Evolutionary conservation across 495 filamentous ascomycete species (phyloP).

Genomic region (Lasiosphaeria hispida): DNA sequence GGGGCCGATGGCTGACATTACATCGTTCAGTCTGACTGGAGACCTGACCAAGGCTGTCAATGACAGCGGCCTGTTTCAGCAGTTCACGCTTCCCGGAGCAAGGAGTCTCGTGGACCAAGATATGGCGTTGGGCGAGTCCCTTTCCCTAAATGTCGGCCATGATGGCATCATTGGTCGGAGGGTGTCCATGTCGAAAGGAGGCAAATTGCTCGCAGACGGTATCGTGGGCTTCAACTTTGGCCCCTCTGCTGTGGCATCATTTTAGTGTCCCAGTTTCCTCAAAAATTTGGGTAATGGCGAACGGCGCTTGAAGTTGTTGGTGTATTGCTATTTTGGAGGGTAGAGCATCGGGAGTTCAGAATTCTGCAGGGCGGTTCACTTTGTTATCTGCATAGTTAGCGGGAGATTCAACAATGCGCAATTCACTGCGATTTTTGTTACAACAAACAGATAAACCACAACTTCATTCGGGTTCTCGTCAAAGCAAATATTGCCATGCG

Average conservation of each 20-base stretch:
- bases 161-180: conserved; percentile 48
- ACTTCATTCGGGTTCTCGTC: too few relatives aligned
- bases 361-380: too few relatives aligned
- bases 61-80: conserved; percentile 36
- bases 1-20: not conserved
- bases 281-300: not conserved
- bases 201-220: conserved; percentile 39
- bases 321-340: too few relatives aligned
- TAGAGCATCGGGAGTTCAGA: too few relatives aligned
- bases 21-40: conserved; percentile 32
- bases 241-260: not conserved
- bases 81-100: conserved; percentile 25
- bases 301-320: not conserved
- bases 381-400: too few relatives aligned
- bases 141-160: conserved; percentile 40
- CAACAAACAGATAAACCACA: too few relatives aligned
- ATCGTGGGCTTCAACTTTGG: conserved; percentile 47
- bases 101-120: not conserved
- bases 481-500: too few relatives aligned
- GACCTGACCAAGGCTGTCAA: conserved; percentile 33
- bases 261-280: not conserved
- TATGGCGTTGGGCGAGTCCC: conserved; percentile 30
- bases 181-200: conserved; percentile 37
- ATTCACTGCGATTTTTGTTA: too few relatives aligned
- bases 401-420: too few relatives aligned